Conservation (phyloP, 2,329 filamentous ascomycete genomes). For the Ceratocystis albifundus region DNA sequence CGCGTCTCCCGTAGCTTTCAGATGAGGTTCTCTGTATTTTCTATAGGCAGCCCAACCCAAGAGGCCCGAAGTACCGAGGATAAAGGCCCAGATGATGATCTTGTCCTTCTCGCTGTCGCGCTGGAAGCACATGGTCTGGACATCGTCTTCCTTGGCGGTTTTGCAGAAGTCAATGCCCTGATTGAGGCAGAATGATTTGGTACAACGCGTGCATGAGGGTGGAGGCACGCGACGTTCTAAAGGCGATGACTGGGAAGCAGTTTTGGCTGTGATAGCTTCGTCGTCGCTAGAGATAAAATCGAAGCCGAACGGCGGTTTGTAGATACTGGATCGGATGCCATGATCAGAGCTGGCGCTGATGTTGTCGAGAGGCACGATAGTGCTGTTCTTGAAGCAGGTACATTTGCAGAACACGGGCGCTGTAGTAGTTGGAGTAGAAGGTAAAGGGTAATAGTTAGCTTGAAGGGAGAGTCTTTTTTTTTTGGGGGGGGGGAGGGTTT, state of each 20-base stretch:
- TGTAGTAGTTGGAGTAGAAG: constrained; percentile 27
- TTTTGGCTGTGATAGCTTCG: background rate
- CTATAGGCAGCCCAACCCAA: constrained; percentile 47
- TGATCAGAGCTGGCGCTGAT: constrained; percentile 27
- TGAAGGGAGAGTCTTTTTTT: background rate
- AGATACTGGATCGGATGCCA: constrained; percentile 24
- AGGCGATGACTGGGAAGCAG: constrained; percentile 15
- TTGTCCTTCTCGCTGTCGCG: constrained; percentile 55
- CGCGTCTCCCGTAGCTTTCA: background rate
- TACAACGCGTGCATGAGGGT: constrained; percentile 47
- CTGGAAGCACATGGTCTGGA: constrained; percentile 53
- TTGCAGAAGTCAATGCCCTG: constrained; percentile 53
- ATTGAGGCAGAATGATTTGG: constrained; percentile 51
- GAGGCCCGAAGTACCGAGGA: constrained; percentile 46
- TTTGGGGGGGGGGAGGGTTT: constrained; percentile 25
- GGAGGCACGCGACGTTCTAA: constrained; percentile 29
- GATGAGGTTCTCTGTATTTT: constrained; percentile 10
- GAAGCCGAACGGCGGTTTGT: constrained; percentile 25
- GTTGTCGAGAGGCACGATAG: constrained; percentile 47
- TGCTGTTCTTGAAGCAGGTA: constrained; percentile 58
- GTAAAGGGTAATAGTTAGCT: background rate
- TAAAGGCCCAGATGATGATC: constrained; percentile 54
- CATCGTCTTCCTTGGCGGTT: constrained; percentile 49
- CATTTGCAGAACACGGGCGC: constrained; percentile 58
- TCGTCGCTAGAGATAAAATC: constrained; percentile 23